Percentiles rank a stretch among this genome's conserved stretches.
These are phyloP conservation scores for Bremia lactucae DNA, from an alignment of 352 stramenopile genomes.

Conservation along the genomic window DNA sequence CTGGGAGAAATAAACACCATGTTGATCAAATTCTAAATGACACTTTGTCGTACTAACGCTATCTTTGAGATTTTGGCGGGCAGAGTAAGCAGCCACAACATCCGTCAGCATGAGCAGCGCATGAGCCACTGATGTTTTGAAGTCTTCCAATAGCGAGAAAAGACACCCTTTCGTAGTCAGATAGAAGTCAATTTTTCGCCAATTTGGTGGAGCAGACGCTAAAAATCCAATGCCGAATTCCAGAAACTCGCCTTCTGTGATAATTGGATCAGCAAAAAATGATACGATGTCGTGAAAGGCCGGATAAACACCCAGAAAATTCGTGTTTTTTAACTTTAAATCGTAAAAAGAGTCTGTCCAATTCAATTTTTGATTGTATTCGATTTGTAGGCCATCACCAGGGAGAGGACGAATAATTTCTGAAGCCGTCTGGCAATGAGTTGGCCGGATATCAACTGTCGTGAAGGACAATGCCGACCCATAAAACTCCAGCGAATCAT, in stretches of 20 bases:
- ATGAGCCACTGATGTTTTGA: constrained; percentile 50
- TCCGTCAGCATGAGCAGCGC: constrained; percentile 69
- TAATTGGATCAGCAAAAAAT: constrained; percentile 61
- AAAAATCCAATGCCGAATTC: constrained; percentile 67
- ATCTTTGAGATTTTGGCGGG: constrained; percentile 44
- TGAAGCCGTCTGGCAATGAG: constrained; percentile 34
- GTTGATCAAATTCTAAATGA: constrained; percentile 70
- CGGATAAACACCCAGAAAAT: constrained; percentile 64
- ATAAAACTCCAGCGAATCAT: constrained; percentile 69
- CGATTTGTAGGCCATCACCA: constrained; percentile 62
- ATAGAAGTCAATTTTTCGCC: constrained; percentile 72
- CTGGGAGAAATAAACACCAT: constrained; percentile 78
- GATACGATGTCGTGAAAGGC: constrained; percentile 45
- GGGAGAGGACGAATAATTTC: constrained; percentile 62
- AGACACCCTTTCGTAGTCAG: constrained; percentile 58
- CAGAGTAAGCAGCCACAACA: constrained; percentile 50
- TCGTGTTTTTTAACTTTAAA: constrained; percentile 65
- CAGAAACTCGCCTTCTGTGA: constrained; percentile 29
- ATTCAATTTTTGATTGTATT: constrained; percentile 66
- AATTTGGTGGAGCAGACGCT: constrained; percentile 43
- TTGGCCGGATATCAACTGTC: constrained; percentile 49
- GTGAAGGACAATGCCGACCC: constrained; percentile 49
- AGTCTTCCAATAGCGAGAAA: constrained; percentile 78
- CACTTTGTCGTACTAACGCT: constrained; percentile 64
- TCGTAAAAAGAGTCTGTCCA: constrained; percentile 69